phyloP scores from a whole-genome alignment of 2,329 filamentous ascomycete genomes.

The Neopestalotiopsis rosae region DNA sequence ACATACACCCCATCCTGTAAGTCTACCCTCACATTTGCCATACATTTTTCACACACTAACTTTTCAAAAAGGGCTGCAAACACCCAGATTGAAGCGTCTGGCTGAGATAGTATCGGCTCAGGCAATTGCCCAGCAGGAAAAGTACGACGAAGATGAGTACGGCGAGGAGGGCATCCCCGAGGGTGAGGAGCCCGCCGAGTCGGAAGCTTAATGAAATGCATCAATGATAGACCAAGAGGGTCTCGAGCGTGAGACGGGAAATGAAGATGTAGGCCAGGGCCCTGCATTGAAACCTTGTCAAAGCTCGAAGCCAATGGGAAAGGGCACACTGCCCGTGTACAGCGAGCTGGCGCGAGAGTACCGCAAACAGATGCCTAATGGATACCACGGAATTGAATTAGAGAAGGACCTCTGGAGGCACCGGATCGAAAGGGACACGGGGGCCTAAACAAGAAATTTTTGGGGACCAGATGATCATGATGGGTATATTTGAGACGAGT shows the following conservation, averaged over 20 bases:
- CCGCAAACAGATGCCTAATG: conserved; percentile 15
- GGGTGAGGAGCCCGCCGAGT: conserved; percentile 53
- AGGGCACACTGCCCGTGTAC: conserved; percentile 3
- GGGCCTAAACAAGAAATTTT: background rate
- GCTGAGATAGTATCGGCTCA: conserved; percentile 98
- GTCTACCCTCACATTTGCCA: conserved; percentile 39
- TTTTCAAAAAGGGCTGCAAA: conserved; percentile 80
- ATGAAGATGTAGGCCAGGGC: background rate
- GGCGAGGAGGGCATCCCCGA: conserved; percentile 52
- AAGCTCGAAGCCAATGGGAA: background rate
- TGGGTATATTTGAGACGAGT: conserved; percentile 7
- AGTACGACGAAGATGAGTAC: conserved; percentile 56
- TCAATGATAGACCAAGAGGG: background rate
- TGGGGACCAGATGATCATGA: conserved; percentile 1
- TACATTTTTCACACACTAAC: conserved; percentile 18
- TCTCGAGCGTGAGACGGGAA: background rate
- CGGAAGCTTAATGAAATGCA: conserved; percentile 27
- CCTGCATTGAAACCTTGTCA: background rate
- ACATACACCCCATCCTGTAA: conserved; percentile 98
- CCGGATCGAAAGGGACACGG: background rate
- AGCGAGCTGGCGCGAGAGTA: background rate
- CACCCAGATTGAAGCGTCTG: conserved; percentile 88
- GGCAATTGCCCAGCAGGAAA: conserved; percentile 94
- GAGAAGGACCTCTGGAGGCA: conserved; percentile 6
- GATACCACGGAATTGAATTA: conserved; percentile 19